Percentiles rank a stretch among this genome's conserved stretches.
Conservation (phyloP, 805 yeast species). For the Candida vartiovaarae region DNA sequence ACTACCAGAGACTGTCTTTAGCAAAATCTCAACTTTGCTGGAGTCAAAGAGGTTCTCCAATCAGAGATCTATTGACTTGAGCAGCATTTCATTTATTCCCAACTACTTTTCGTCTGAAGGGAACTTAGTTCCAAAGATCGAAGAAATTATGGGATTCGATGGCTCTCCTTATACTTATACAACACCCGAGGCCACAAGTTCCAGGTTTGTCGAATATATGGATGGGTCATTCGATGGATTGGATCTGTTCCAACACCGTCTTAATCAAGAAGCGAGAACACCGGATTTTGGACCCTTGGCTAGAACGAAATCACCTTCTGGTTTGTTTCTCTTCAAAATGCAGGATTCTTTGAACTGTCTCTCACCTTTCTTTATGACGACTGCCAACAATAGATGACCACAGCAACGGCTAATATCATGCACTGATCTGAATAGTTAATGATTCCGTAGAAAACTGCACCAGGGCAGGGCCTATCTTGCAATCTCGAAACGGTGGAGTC, state of each 20-base stretch:
- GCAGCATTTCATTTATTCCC: too few relatives aligned
- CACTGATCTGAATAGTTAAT: too few relatives aligned
- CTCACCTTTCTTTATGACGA: slow-evolving; percentile 1
- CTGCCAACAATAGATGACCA: too few relatives aligned
- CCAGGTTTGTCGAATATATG: neutral
- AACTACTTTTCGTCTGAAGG: too few relatives aligned
- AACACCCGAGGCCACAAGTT: neutral
- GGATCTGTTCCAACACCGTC: neutral
- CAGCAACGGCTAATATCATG: too few relatives aligned
- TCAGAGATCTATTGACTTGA: too few relatives aligned
- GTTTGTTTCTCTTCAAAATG: neutral
- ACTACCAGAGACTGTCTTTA: slow-evolving; percentile 10
- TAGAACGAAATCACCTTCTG: neutral
- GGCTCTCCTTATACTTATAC: neutral
- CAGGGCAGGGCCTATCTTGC: too few relatives aligned
- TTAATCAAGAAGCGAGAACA: neutral
- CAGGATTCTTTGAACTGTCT: neutral
- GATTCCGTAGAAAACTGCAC: too few relatives aligned
- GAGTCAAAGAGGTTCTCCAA: slow-evolving; percentile 9
- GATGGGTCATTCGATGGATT: neutral
- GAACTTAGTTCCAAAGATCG: too few relatives aligned
- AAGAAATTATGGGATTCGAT: neutral
- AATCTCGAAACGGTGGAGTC: too few relatives aligned
- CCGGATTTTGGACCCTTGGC: neutral
- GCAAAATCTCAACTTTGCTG: slow-evolving; percentile 12